Percentiles rank a stretch among this genome's conserved stretches.
phyloP scores from a whole-genome alignment of 1,139 yeast genomes.

The Saccharomyces hybrid region DNA sequence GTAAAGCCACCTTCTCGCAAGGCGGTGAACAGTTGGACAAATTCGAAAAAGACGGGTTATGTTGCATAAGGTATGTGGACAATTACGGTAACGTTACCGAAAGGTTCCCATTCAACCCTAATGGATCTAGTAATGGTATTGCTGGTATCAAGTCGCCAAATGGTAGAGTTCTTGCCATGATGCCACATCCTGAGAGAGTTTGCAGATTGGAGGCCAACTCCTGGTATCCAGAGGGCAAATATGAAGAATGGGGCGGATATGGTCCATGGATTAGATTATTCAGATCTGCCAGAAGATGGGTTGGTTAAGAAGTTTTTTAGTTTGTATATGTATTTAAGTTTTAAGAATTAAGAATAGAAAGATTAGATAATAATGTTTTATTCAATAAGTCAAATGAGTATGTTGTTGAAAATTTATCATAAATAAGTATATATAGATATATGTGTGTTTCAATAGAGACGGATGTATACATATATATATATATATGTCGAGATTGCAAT shows the following conservation, averaged over 20 bases:
- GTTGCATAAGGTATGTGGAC: slow-evolving; percentile 74
- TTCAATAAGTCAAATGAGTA: not conserved
- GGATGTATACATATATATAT: not conserved
- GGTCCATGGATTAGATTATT: slow-evolving; percentile 97
- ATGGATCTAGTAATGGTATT: slow-evolving; percentile 90
- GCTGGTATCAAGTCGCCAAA: slow-evolving; percentile 86
- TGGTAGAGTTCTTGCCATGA: slow-evolving; percentile 95
- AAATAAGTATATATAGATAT: not conserved
- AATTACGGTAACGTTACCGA: slow-evolving; percentile 82
- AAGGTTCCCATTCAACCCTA: slow-evolving; percentile 88
- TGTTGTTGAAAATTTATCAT: not conserved
- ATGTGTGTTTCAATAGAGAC: not conserved
- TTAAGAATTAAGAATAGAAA: not conserved
- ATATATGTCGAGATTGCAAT: not conserved
- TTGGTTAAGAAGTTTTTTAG: slow-evolving; percentile 36
- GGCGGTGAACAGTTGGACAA: slow-evolving; percentile 36
- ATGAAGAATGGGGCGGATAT: slow-evolving; percentile 56
- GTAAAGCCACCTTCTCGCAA: slow-evolving; percentile 64
- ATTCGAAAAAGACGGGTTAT: slow-evolving; percentile 45
- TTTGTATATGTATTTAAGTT: not conserved
- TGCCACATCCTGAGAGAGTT: slow-evolving; percentile 99
- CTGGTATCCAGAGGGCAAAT: slow-evolving; percentile 73
- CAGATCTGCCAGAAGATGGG: slow-evolving; percentile 94
- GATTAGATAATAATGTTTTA: too few relatives aligned
- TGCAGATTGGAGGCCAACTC: slow-evolving; percentile 82